Evolutionary conservation across 2,329 filamentous ascomycete genomes (phyloP), one percentile per base, ranked within the genome.

Genomic region (Fusarium tupiense): DNA sequence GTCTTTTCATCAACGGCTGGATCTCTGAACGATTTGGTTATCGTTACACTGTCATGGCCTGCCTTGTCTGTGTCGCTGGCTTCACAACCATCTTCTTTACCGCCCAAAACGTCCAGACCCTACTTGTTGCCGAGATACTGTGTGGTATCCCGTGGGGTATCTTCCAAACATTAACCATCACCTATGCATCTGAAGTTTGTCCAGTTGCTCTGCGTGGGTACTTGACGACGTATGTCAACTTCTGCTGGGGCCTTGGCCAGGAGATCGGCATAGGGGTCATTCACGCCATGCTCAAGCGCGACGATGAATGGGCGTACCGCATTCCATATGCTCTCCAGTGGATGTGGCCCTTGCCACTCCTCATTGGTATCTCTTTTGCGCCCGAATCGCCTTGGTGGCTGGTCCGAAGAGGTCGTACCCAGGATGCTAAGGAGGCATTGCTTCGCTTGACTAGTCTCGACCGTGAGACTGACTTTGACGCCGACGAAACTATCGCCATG

Each of bases 401-500:
- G n/a, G 91, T 94, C 50, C 90, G 92, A 44, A 89, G 88, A 77
- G 91, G 90, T 40, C 87, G 86, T 41, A 83, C 90, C 44, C 88
- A 90, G 14, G 90, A 93, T 22, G 92, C 92, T 37, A 93, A 93
- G 83, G 83, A 85, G 53, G 85, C 91, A 4, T 86, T 94, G 26
- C 84, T 92, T 56, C 90, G 92, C 8, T 84, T 94, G 26, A 93
- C 92, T 10, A 91, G 88, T 76, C 76, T 86, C 20, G 85, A 90
- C 72, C 85, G 86, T 61, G 91, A 94, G 69, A 91, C 90, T 2
- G 88, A 92, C 69, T 95, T 96, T 76, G 90, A 97, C 78, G 89
- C 93, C 17, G 93, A 97, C 71, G 94, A 96, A 83, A 96, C 94
- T 0, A 87, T 97, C 57, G 91, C 93, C 77, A 97, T 97, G 94